Base-by-base conservation (phyloP, 2,329 filamentous ascomycete genomes). In the Phialophora tarda region DNA sequence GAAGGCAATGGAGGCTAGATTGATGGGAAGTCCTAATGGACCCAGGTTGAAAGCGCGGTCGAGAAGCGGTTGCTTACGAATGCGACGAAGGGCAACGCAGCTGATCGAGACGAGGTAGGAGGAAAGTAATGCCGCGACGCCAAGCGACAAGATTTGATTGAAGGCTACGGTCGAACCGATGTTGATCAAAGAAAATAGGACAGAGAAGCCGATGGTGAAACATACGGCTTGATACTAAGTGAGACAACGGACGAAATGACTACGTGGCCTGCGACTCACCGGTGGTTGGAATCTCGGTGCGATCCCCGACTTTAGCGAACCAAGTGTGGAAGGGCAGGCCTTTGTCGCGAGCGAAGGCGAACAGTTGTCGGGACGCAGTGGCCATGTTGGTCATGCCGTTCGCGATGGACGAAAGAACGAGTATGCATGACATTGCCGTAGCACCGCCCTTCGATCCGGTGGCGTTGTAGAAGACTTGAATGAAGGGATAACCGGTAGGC, bases 161-260 rank as follows among this genome's bases (percentile, higher is more conserved):
- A 83, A 75, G 28, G 78, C 79, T 3, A 77, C 75, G 41, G 74
- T 77, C 23, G 73, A 74, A 58, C 72, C 72, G 58, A 78, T 71
- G 61, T 51, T 69, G 65, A 72, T 50, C 21, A 71, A 65, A 67
- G 82, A 84, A 63, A 81, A 74, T 67, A 74, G 74, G 54, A 78
- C 82, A 62, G 71, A 79, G 23, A 78, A 82, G 54, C 76, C 75
- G 54, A 81, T 83, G 75, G 78, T 82, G 72, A 81, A 83, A 75
- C 67, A 7, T 28, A 72, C 58, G n/a, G 69, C 68, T 56, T 41
- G 48, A 26, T 30, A 44, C 30, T 17, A 12, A n/a, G 32, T 51
- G 6, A 55, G 50, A 56, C 30, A 38, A 14, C 28, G n/a, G 34
- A 61, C 8, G 53, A 55, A 17, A 21, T 34, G 14, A 21, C 24